These are phyloP conservation scores for Ustilago lituana DNA, from an alignment of 1,284 basidiomycete genomes.

Conservation along the genomic window DNA sequence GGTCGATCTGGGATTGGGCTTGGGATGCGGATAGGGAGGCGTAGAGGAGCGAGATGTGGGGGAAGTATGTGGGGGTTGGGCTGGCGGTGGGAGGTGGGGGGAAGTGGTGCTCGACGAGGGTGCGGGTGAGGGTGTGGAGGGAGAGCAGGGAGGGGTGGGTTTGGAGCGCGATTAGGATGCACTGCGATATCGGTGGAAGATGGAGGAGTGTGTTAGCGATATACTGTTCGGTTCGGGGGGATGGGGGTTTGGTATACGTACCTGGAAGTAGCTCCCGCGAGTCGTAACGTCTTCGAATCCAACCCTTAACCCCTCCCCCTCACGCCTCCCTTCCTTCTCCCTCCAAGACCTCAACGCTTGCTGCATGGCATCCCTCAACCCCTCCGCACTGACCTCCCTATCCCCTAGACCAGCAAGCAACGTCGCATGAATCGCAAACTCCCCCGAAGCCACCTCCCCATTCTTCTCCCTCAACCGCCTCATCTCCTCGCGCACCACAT, in stretches of 20 bases:
- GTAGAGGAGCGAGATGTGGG: conserved; percentile 47
- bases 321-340: neutral
- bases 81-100: conserved; percentile 10
- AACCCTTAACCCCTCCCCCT: neutral
- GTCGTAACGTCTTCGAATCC: conserved; percentile 19
- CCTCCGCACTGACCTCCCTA: neutral
- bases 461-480: neutral
- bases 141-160: neutral
- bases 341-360: conserved; percentile 7
- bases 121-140: conserved; percentile 14
- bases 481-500: neutral
- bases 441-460: neutral
- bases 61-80: conserved; percentile 24
- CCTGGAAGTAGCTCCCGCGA: conserved; percentile 28
- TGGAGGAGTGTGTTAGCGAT: neutral
- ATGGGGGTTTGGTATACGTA: neutral
- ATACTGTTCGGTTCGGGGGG: neutral
- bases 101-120: conserved; percentile 2
- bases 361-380: neutral
- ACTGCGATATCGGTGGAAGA: neutral
- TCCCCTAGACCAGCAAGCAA: conserved; percentile 29
- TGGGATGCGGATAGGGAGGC: conserved; percentile 11
- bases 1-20: conserved; percentile 20
- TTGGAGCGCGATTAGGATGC: conserved; percentile 19
- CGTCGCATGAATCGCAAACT: conserved; percentile 32